Evolutionary conservation across 129 eudicot species (phyloP), one percentile per base, ranked within the genome.

Genomic region (Flaveria trinervia): DNA sequence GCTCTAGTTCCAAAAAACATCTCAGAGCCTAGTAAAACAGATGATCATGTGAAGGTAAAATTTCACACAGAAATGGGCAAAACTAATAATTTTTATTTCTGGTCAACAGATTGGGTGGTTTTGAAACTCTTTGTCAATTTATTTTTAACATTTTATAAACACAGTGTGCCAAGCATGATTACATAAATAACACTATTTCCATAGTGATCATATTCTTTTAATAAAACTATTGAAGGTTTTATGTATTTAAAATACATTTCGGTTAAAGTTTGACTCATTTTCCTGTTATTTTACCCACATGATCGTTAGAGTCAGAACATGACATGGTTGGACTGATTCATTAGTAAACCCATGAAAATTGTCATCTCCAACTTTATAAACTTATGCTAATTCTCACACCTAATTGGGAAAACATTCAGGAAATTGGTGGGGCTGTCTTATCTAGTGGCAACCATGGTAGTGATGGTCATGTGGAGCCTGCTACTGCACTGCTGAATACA

Each of bases 11-110:
- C 25, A 43, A 66, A 70, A 65, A 68, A 76, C 60, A 25, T 68
- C 77, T 5, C 79, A 0, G 84, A 46, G 16, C 70, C 83, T 46
- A 51, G 12, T 73, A 80, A 67, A 80, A 66, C 52, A 14, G 70
- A 43, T 28, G 30, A 73, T 14, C 25, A 50, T 20, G 20, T 41
- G 1, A 80, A 65, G 84, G 84, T 80, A 80, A 73, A 51, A n/a
- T 9, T 20, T 49, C 7, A 59, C 13, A 13, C 30, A 30, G 46
- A 25, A 71, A 15, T 15, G 22, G 48, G 70, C 48, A 26, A 36
- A 65, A 36, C 48, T 15, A 36, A 9, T 36, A 7, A 12, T 16
- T 61, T 65, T 33, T 16, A 3, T 30, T 65, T 15, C 26, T 14
- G 49, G 79, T 25, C 20, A 33, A 33, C 45, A 15, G 60, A 16